Evolutionary conservation across 169 alveolate genomes (phyloP), one percentile per base, ranked within the genome.

Genomic region (Cryptosporidium tyzzeri): DNA sequence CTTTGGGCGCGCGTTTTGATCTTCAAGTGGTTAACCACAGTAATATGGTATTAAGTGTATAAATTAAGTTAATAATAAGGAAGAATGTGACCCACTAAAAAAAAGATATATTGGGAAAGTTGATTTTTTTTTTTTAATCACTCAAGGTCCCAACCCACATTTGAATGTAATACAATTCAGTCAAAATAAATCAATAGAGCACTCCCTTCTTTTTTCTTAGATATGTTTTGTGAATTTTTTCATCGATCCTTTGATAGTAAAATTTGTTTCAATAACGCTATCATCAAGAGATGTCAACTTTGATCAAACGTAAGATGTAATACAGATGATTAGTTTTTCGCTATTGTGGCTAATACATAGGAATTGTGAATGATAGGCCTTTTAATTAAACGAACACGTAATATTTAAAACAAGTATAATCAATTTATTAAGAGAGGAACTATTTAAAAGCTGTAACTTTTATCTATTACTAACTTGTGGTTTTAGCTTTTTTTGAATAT

Each of bases 21-120:
- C 86, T 73, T 59, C 86, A 73, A 73, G 86, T 73, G 86, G 86
- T 35, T 45, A 21, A 41, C 86, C 86, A 73, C 86, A 51, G 70
- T 73, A 21, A 55, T 14, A 26, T n/a, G n/a, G 33, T 1, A 23
- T 29, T 58, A 55, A 10, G 55, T 48, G 55, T 48, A 48, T 16
- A 48, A 48, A 48, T 48, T 48, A 48, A 45, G n/a, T 48, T 48
- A 48, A 48, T 48, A 48, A 48, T 48, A 48, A 48, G 10, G 12
- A 48, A 48, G 55, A 45, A 8, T 41, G 16, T 12, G 3, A 14
- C 1, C 1, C 0, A 3, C 2, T 48, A 48, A 48, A 14, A 48
- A 48, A 48, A 48, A 48, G 23, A 48, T 48, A 2, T 14, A 48
- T 48, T 48, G 2, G 55, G 55, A 48, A 1, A 48, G 21, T 2